Evolutionary conservation across 768 basidiomycete genomes (phyloP).

Genomic region (Russula vinacea): DNA sequence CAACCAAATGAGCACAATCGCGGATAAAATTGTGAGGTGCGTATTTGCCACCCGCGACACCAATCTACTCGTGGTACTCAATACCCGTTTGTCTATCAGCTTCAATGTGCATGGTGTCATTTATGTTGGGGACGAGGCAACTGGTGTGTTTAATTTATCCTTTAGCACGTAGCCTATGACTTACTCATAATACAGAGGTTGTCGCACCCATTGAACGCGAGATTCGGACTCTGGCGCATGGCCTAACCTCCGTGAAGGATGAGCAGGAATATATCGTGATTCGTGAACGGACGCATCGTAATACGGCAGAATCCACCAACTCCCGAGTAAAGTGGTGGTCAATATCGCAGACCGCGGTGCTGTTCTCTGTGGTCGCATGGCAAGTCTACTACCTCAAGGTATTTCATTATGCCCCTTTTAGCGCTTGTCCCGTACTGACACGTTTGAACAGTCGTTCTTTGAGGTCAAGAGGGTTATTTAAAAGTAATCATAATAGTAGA

Average conservation of each 20-base stretch:
- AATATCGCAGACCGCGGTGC: conserved; percentile 79
- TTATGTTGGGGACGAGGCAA: conserved; percentile 71
- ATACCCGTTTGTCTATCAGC: conserved; percentile 42
- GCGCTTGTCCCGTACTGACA: conserved; percentile 24
- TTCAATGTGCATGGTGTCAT: conserved; percentile 99
- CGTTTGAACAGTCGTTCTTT: conserved; percentile 65
- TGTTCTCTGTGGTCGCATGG: conserved; percentile 92
- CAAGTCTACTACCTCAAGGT: conserved; percentile 97
- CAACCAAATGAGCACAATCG: conserved; percentile 96
- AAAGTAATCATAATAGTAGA: conserved; percentile 7
- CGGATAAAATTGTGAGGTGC: conserved; percentile 92
- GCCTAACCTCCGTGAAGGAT: conserved; percentile 87
- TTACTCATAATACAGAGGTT: conserved; percentile 49
- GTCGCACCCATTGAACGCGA: conserved; percentile 96
- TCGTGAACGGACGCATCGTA: conserved; percentile 86
- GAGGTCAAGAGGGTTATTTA: conserved; percentile 88
- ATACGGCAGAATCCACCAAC: conserved; percentile 93
- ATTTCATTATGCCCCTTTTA: conserved; percentile 26
- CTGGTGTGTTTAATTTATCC: conserved; percentile 52
- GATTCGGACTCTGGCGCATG: conserved; percentile 79
- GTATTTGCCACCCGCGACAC: conserved; percentile 28
- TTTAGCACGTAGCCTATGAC: background rate
- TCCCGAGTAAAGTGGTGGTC: conserved; percentile 99
- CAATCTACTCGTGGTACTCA: background rate
- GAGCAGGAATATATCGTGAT: conserved; percentile 99